A percentile compares a stretch with the other conserved stretches of the same genome.
phyloP scores from a whole-genome alignment of 2,329 filamentous ascomycete species.

The Apiospora sp. region DNA sequence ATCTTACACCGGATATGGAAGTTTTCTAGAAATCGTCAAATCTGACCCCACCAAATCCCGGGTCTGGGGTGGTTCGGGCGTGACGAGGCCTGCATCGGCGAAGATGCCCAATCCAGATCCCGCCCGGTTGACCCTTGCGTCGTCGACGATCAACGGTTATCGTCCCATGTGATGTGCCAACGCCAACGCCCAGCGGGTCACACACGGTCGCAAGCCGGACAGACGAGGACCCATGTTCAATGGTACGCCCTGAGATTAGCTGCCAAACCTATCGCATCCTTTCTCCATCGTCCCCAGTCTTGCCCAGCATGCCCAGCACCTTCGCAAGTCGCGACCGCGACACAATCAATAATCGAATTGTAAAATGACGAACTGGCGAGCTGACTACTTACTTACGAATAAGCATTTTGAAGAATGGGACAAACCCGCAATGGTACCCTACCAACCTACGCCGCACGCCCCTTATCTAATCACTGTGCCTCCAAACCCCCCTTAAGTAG shows the following conservation, averaged over 20 bases:
- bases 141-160: slow-evolving; percentile 6
- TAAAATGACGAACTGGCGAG: background rate
- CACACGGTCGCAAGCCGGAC: slow-evolving; percentile 6
- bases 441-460: background rate
- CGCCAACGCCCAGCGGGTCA: slow-evolving; percentile 11
- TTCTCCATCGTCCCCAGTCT: too few species aligned
- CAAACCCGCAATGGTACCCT: background rate
- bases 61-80: slow-evolving; percentile 20
- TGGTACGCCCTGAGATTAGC: slow-evolving; percentile 9
- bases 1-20: slow-evolving; percentile 7
- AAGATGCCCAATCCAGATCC: slow-evolving; percentile 22
- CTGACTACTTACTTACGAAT: background rate
- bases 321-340: background rate
- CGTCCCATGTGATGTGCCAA: slow-evolving; percentile 17
- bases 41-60: slow-evolving; percentile 4
- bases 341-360: background rate
- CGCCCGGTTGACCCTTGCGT: slow-evolving; percentile 9
- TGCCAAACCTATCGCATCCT: background rate
- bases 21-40: slow-evolving; percentile 5
- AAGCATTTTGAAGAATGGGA: background rate
- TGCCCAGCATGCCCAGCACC: too few species aligned
- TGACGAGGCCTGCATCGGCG: slow-evolving; percentile 22
- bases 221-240: slow-evolving; percentile 9
- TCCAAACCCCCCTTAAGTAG: background rate
- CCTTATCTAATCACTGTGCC: background rate